Percentiles rank a stretch among this genome's conserved stretches.
Evolutionary conservation across 495 filamentous ascomycete genomes (phyloP).

Genomic region (Staphylotrichum longicolle): DNA sequence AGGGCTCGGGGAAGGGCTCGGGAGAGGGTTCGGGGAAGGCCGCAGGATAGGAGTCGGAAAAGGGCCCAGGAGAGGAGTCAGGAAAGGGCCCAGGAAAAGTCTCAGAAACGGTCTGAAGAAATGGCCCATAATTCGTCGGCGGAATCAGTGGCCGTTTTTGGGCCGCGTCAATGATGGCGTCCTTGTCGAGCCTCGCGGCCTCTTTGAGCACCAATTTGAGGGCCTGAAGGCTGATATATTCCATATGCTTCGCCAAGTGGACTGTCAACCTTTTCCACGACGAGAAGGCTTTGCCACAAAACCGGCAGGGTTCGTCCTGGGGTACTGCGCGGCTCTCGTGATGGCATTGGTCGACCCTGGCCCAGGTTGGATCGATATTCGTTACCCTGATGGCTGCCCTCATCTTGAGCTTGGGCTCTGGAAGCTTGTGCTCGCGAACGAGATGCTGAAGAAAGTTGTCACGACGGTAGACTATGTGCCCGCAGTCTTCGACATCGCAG

Average conservation of each 20-base stretch:
- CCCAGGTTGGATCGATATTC: constrained; percentile 64
- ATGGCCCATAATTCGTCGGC: too few species aligned
- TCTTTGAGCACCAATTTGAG: constrained; percentile 64
- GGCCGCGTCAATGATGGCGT: constrained; percentile 63
- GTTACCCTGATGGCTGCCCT: constrained; percentile 55
- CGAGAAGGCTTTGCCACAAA: constrained; percentile 78
- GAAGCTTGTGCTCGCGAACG: constrained; percentile 86
- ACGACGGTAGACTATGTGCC: constrained; percentile 81
- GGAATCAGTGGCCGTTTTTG: constrained; percentile 47
- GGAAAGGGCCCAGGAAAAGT: too few species aligned
- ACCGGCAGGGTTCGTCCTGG: constrained; percentile 81
- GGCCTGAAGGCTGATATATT: constrained; percentile 84
- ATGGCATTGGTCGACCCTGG: constrained; percentile 76
- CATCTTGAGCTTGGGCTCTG: constrained; percentile 71
- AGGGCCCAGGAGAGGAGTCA: too few species aligned
- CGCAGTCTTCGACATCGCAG: constrained; percentile 77
- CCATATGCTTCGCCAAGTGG: constrained; percentile 94
- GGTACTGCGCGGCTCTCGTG: constrained; percentile 63
- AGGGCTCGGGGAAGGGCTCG: too few species aligned
- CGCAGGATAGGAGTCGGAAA: too few species aligned
- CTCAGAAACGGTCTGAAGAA: too few species aligned
- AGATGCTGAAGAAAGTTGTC: constrained; percentile 97
- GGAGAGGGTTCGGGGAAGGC: too few species aligned
- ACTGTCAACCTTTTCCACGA: constrained; percentile 94
- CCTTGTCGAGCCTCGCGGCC: constrained; percentile 47